Percentiles rank a stretch among this genome's conserved stretches.
phyloP scores from a whole-genome alignment of 768 basidiomycete species.

The Phallus indusiatus region DNA sequence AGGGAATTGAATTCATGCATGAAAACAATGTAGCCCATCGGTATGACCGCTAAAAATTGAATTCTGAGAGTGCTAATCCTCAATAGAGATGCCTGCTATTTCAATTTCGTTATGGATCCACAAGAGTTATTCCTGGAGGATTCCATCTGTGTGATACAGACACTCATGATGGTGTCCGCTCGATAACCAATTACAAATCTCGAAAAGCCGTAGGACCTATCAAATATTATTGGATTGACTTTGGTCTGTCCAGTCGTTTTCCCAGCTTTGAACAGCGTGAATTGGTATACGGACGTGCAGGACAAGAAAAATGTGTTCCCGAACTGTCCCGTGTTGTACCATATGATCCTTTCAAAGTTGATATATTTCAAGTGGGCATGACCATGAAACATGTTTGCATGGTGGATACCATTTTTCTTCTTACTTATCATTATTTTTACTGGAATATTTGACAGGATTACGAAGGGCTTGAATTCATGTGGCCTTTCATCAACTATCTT shows the following conservation, averaged over 20 bases:
- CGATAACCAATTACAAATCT: too few relatives aligned
- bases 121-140: too few relatives aligned
- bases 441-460: background rate
- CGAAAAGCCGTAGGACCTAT: background rate
- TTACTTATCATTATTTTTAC: background rate
- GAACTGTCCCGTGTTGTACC: conserved; percentile 12
- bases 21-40: background rate
- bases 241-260: conserved; percentile 17
- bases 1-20: background rate
- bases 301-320: conserved; percentile 13
- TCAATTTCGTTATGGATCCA: too few relatives aligned
- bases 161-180: too few relatives aligned
- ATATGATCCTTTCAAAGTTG: conserved; percentile 20
- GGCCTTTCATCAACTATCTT: conserved; percentile 19
- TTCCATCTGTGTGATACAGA: too few relatives aligned
- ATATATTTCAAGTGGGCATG: conserved; percentile 13
- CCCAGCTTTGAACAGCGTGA: background rate
- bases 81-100: too few relatives aligned
- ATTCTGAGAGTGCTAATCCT: too few relatives aligned
- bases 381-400: background rate
- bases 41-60: background rate
- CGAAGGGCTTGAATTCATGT: background rate
- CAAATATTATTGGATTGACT: conserved; percentile 21
- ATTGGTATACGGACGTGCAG: conserved; percentile 11
- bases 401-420: background rate